Evolutionary conservation across 306 rosid species (phyloP).

Genomic region (Acacia melanoxylon): DNA sequence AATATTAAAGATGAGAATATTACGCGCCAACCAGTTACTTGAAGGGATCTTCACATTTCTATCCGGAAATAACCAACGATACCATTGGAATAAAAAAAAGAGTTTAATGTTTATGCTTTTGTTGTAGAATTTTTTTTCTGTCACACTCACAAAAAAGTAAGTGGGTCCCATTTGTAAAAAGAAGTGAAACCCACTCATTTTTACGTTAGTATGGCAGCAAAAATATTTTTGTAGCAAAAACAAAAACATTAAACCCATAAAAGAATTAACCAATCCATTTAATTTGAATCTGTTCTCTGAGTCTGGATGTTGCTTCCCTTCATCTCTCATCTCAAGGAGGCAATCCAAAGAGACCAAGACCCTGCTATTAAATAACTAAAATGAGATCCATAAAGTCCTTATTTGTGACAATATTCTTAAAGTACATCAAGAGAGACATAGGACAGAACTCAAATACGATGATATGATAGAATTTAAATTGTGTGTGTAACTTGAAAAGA

Average conservation of each 20-base stretch:
- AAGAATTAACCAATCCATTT: constrained; percentile 27
- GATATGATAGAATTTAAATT: neutral
- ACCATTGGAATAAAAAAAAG: neutral
- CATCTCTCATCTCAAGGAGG: constrained; percentile 29
- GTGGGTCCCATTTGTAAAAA: no score
- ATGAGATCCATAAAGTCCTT: neutral
- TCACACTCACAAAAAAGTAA: no score
- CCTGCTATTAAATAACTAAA: constrained; percentile 35
- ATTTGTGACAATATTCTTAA: neutral
- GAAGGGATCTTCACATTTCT: constrained; percentile 14
- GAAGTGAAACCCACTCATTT: no score
- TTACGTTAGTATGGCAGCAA: no score
- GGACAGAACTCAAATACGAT: neutral
- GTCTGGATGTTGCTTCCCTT: constrained; percentile 29
- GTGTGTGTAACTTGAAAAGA: neutral
- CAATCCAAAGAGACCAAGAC: constrained; percentile 21
- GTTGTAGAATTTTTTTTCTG: no score
- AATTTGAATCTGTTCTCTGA: constrained; percentile 11
- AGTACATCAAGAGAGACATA: neutral
- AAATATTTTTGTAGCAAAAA: no score
- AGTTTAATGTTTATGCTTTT: no score
- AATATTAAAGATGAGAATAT: neutral
- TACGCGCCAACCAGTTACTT: neutral
- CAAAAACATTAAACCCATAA: no score
- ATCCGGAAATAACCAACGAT: constrained; percentile 17